Evolutionary conservation across 306 rosid species (phyloP).

Genomic region (Cicer bijugum): DNA sequence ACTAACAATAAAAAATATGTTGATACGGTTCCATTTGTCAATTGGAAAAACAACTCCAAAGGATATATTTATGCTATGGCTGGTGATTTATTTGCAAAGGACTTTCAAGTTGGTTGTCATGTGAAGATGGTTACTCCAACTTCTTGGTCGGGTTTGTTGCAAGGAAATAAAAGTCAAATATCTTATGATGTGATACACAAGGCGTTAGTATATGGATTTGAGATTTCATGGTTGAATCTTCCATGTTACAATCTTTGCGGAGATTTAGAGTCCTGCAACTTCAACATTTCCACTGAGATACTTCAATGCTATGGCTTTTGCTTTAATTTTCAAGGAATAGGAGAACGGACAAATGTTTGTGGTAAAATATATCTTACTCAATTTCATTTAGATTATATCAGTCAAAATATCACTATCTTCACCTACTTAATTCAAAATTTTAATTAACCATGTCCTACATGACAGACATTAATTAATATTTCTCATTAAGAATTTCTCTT

Average conservation of each 20-base stretch:
- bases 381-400: no score
- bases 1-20: not conserved
- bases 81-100: not conserved
- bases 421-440: no score
- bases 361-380: not conserved
- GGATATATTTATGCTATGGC: conserved; percentile 8
- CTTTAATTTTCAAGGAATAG: not conserved
- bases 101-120: not conserved
- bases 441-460: no score
- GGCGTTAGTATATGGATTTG: not conserved
- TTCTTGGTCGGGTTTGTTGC: not conserved
- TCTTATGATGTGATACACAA: not conserved
- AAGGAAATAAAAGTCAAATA: no score
- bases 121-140: not conserved
- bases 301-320: not conserved
- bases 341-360: not conserved
- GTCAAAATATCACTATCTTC: no score
- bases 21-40: not conserved
- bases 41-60: not conserved
- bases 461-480: no score
- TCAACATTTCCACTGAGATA: not conserved
- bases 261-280: not conserved
- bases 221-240: not conserved
- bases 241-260: not conserved
- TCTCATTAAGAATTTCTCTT: no score